Conservation (phyloP, 345 rosid species). For the Murraya paniculata region DNA sequence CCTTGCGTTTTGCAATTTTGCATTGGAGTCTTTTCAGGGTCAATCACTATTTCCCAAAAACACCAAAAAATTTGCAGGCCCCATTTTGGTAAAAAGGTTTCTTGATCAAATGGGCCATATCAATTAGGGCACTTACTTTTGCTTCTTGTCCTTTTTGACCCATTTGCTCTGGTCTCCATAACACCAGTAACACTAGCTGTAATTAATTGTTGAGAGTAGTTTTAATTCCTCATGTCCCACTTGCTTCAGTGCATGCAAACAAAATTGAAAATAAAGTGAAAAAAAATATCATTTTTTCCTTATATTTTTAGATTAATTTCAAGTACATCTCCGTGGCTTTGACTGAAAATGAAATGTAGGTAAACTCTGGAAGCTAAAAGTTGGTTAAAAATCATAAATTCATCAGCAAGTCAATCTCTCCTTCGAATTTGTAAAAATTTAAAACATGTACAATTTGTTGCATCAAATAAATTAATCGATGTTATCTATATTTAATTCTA, state of each 20-base stretch:
- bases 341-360: neutral
- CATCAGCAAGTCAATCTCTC: neutral
- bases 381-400: neutral
- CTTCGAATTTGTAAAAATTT: neutral
- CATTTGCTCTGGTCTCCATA: neutral
- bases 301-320: too few species aligned
- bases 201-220: too few species aligned
- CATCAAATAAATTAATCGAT: too few species aligned
- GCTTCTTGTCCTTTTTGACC: neutral
- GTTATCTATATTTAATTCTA: too few species aligned
- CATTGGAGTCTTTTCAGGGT: slow-evolving; percentile 14
- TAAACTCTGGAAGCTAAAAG: neutral
- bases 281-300: neutral
- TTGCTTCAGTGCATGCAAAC: neutral
- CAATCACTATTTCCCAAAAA: neutral
- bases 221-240: slow-evolving; percentile 4
- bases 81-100: neutral
- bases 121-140: neutral
- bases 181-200: neutral
- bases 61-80: neutral
- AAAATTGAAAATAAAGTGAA: neutral
- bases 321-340: neutral
- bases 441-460: too few species aligned
- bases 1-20: neutral
- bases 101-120: neutral